phyloP scores from a whole-genome alignment of 495 filamentous ascomycete genomes.

The Penicillium cinerascens region DNA sequence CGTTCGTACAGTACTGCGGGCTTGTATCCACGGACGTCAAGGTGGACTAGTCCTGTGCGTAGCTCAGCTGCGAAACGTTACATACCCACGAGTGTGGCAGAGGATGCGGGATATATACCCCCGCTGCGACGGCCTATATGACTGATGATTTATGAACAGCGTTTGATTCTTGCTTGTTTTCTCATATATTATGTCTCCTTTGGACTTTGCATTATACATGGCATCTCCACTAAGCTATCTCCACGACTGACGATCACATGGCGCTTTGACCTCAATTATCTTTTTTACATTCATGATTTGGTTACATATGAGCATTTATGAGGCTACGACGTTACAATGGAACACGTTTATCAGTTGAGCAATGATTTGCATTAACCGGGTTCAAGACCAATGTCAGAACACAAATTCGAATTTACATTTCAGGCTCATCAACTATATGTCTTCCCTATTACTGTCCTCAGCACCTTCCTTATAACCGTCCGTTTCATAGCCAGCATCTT shows the following conservation, averaged over 20 bases:
- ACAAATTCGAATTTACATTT: too few species aligned
- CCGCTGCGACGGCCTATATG: slow-evolving; percentile 18
- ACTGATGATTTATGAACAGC: slow-evolving; percentile 8
- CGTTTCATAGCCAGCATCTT: too few species aligned
- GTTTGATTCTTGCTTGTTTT: background rate
- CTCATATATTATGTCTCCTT: background rate
- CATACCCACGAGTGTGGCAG: slow-evolving; percentile 12
- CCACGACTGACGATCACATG: background rate
- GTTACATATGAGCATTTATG: too few species aligned
- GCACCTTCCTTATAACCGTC: too few species aligned
- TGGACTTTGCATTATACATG: background rate
- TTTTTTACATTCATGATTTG: too few species aligned
- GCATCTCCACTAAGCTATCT: background rate
- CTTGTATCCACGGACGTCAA: slow-evolving; percentile 2
- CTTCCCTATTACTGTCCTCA: too few species aligned
- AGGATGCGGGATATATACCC: slow-evolving; percentile 11
- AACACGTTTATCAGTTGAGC: too few species aligned
- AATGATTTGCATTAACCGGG: too few species aligned
- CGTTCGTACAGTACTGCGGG: slow-evolving; percentile 24
- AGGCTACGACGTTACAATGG: too few species aligned
- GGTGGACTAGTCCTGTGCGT: slow-evolving; percentile 16
- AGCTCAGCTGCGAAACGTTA: slow-evolving; percentile 19
- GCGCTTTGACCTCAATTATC: background rate
- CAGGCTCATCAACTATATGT: too few species aligned
- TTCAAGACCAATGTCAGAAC: too few species aligned